Conservation (phyloP, 1,284 basidiomycete species). For the Malassezia sp. region DNA sequence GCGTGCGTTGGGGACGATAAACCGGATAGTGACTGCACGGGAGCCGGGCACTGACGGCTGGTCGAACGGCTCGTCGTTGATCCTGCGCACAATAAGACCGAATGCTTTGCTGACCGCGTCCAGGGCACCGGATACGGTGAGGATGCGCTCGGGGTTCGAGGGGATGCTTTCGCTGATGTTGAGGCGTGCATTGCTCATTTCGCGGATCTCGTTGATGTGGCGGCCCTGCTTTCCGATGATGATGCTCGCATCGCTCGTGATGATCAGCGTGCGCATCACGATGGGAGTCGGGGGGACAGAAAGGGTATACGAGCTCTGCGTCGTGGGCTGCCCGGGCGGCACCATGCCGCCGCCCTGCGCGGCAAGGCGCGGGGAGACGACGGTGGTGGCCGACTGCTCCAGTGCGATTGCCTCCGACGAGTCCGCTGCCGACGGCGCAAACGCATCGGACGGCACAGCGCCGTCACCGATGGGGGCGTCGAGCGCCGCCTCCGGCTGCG, state of each 20-base stretch:
- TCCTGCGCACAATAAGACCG: conserved; percentile 91
- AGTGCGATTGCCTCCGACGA: no score
- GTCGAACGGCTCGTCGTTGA: conserved; percentile 98
- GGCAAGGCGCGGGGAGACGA: no score
- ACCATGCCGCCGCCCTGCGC: no score
- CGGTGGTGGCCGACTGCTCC: no score
- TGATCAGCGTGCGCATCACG: conserved; percentile 58
- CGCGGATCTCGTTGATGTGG: conserved; percentile 96
- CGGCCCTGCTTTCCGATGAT: conserved; percentile 94
- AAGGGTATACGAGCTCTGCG: conserved; percentile 11
- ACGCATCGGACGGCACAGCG: no score
- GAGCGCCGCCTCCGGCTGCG: no score
- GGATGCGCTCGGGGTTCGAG: conserved; percentile 92
- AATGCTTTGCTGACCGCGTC: conserved; percentile 99
- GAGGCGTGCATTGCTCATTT: conserved; percentile 81
- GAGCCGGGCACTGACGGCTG: conserved; percentile 93
- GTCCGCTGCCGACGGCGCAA: no score
- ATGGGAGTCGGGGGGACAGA: conserved; percentile 23
- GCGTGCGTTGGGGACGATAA: conserved; percentile 93
- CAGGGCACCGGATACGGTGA: conserved; percentile 91
- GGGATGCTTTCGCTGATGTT: conserved; percentile 45
- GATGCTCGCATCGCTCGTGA: conserved; percentile 96
- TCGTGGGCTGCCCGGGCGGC: no score
- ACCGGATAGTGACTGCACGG: conserved; percentile 92
- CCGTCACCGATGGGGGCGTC: no score